phyloP scores from a whole-genome alignment of 176 grass and related monocot genomes.

The Guadua angustifolia region DNA sequence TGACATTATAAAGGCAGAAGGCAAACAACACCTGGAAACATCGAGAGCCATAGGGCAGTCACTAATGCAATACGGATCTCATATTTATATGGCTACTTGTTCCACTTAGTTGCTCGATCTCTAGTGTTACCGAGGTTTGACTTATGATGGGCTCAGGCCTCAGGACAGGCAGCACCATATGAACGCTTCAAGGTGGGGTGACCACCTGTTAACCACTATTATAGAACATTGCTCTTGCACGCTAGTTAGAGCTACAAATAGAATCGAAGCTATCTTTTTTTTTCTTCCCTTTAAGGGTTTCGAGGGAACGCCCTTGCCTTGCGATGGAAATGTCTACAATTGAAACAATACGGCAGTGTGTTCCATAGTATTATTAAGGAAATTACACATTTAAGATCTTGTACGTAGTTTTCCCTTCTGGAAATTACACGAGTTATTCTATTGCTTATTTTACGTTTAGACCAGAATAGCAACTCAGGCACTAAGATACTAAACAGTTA shows the following conservation, averaged over 20 bases:
- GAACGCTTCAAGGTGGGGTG: not conserved
- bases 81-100: conserved; percentile 1
- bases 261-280: conserved; percentile 9
- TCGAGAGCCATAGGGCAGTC: not conserved
- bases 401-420: not conserved
- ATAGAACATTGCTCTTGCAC: conserved; percentile 1
- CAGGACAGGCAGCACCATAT: not conserved
- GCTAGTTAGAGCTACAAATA: not conserved
- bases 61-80: not conserved
- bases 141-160: not conserved
- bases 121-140: not conserved
- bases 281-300: conserved; percentile 1
- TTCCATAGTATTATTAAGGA: not conserved
- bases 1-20: not conserved
- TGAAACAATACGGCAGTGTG: not conserved
- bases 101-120: not conserved
- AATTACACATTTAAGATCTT: not conserved
- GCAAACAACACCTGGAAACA: not conserved
- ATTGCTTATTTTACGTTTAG: conserved; percentile 4
- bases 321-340: not conserved
- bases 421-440: not conserved
- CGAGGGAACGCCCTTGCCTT: not conserved
- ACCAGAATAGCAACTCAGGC: not conserved
- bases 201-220: not conserved
- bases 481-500: not conserved